Evolutionary conservation across 352 stramenopile genomes (phyloP).

Genomic region (Globisporangium splendens): DNA sequence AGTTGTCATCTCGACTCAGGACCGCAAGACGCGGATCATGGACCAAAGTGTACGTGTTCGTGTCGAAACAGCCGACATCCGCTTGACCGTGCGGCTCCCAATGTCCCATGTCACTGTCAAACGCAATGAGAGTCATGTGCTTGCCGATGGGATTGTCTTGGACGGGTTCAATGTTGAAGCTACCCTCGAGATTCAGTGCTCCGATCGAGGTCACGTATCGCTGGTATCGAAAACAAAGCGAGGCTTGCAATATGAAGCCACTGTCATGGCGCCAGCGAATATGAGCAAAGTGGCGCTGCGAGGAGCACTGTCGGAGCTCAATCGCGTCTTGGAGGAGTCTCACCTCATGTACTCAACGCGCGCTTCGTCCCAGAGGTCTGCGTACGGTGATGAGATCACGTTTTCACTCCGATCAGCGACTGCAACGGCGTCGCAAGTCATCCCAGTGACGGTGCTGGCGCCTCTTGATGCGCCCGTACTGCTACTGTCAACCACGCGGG

Average conservation of each 20-base stretch:
- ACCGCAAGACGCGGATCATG: not conserved
- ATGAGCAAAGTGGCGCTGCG: not conserved
- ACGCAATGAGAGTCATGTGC: constrained; percentile 1
- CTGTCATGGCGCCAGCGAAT: not conserved
- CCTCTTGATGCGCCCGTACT: constrained; percentile 4
- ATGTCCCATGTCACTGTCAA: constrained; percentile 6
- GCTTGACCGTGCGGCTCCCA: constrained; percentile 8
- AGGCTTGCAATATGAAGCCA: not conserved
- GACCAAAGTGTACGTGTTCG: constrained; percentile 2
- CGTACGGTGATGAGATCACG: constrained; percentile 5
- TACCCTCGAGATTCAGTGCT: constrained; percentile 8
- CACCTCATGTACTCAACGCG: constrained; percentile 9
- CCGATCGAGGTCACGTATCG: not conserved
- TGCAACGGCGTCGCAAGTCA: not conserved
- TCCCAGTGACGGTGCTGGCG: constrained; percentile 9
- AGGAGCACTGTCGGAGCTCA: constrained; percentile 15
- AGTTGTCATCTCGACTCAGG: constrained; percentile 3
- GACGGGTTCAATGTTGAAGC: constrained; percentile 10
- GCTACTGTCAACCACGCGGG: constrained; percentile 1
- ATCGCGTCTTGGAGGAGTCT: constrained; percentile 4
- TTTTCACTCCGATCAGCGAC: constrained; percentile 5
- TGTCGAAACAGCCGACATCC: constrained; percentile 4
- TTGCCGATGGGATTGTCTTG: constrained; percentile 10
- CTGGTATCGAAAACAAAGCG: constrained; percentile 3
- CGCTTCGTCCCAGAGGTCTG: not conserved